phyloP scores from a whole-genome alignment of 352 stramenopile species.

The Phytophthora megakarya region DNA sequence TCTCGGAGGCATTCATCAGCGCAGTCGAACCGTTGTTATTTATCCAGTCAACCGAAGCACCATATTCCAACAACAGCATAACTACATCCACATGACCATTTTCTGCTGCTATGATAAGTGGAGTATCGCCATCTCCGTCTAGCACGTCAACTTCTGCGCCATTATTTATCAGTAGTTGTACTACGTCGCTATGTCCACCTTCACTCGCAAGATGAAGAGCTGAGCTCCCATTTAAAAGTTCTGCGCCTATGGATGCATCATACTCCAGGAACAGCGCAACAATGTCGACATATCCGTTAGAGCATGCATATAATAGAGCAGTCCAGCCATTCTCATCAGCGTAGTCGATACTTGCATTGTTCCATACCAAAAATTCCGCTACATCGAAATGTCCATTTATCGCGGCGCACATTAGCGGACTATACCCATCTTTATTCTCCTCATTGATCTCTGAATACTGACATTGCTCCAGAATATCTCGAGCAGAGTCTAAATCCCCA shows the following conservation, averaged over 20 bases:
- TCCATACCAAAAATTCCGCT: not conserved
- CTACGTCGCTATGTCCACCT: not conserved
- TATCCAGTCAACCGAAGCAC: not conserved
- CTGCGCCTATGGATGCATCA: not conserved
- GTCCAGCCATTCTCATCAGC: not conserved
- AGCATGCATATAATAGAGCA: not conserved
- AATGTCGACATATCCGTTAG: not conserved
- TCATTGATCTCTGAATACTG: not conserved
- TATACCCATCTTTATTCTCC: not conserved
- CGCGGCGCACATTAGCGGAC: not conserved
- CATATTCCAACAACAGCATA: constrained; percentile 7
- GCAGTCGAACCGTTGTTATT: constrained; percentile 9
- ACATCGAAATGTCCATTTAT: not conserved
- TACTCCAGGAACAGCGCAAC: not conserved
- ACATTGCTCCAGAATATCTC: not conserved
- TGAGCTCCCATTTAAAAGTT: not conserved
- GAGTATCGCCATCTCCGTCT: not conserved
- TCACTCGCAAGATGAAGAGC: constrained; percentile 1
- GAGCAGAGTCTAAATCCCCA: not conserved
- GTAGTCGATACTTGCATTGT: not conserved
- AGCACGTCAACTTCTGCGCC: not conserved
- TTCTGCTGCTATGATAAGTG: constrained; percentile 17
- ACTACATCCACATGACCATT: constrained; percentile 10
- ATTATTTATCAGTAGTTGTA: not conserved
- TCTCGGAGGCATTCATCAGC: constrained; percentile 13